These are phyloP conservation scores for Colletotrichum chrysophilum DNA, from an alignment of 2,329 filamentous ascomycete species.

Conservation along the genomic window DNA sequence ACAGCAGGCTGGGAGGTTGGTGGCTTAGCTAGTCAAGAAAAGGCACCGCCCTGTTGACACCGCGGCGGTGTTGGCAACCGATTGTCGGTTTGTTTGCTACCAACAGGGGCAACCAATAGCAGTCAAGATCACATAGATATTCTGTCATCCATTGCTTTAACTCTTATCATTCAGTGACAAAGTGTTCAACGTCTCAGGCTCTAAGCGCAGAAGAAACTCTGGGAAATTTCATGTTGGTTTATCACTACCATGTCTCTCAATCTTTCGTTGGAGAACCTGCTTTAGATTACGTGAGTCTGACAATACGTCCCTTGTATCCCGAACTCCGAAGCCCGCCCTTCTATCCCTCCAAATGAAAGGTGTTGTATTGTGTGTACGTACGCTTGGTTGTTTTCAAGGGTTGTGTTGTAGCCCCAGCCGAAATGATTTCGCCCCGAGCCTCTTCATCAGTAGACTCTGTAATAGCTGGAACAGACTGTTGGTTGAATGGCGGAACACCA, in stretches of 20 bases:
- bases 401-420: background rate
- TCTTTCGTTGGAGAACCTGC: background rate
- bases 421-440: background rate
- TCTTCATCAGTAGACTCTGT: background rate
- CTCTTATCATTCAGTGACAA: background rate
- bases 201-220: background rate
- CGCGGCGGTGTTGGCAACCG: background rate
- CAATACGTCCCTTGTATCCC: background rate
- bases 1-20: background rate
- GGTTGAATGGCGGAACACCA: background rate
- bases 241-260: background rate
- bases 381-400: background rate
- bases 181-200: background rate
- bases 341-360: background rate
- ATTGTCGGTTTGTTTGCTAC: background rate
- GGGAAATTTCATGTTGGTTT: background rate
- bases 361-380: background rate
- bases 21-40: background rate
- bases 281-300: background rate
- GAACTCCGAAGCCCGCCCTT: background rate
- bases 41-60: background rate
- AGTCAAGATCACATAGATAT: fast-evolving
- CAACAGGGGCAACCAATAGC: background rate
- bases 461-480: background rate
- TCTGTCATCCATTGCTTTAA: background rate